A percentile compares a stretch with the other conserved stretches of the same genome.
phyloP scores from a whole-genome alignment of 495 filamentous ascomycete species.

The Aspergillus taichungensis region DNA sequence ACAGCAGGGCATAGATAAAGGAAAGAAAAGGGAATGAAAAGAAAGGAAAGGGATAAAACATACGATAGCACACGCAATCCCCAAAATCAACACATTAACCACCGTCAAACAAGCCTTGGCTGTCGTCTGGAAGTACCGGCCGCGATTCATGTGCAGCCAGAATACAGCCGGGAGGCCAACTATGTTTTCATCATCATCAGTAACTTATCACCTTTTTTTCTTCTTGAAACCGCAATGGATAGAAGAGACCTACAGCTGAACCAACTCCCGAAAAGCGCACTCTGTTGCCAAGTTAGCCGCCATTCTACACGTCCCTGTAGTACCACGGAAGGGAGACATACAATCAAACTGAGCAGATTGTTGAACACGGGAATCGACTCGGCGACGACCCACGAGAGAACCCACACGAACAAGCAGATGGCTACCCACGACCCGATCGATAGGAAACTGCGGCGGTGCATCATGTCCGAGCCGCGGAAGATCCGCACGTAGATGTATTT shows the following conservation, averaged over 20 bases:
- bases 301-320: too few relatives aligned
- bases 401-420: conserved; percentile 47
- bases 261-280: conserved; percentile 31
- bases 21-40: too few relatives aligned
- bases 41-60: too few relatives aligned
- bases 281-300: background rate
- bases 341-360: conserved; percentile 47
- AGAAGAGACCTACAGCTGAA: conserved; percentile 28
- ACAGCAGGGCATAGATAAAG: too few relatives aligned
- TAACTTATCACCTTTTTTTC: too few relatives aligned
- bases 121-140: conserved; percentile 19
- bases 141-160: conserved; percentile 34
- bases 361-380: conserved; percentile 67
- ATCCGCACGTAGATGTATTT: conserved; percentile 61
- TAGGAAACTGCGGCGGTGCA: conserved; percentile 46
- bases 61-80: conserved; percentile 27
- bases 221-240: too few relatives aligned
- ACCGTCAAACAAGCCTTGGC: conserved; percentile 26
- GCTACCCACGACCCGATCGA: conserved; percentile 45
- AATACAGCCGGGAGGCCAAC: conserved; percentile 33
- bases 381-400: conserved; percentile 61
- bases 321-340: too few relatives aligned
- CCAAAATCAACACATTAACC: conserved; percentile 24
- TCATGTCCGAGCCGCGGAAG: conserved; percentile 45
- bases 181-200: background rate